Evolutionary conservation across 169 alveolate genomes (phyloP).

Genomic region (Plasmodium blacklocki): DNA sequence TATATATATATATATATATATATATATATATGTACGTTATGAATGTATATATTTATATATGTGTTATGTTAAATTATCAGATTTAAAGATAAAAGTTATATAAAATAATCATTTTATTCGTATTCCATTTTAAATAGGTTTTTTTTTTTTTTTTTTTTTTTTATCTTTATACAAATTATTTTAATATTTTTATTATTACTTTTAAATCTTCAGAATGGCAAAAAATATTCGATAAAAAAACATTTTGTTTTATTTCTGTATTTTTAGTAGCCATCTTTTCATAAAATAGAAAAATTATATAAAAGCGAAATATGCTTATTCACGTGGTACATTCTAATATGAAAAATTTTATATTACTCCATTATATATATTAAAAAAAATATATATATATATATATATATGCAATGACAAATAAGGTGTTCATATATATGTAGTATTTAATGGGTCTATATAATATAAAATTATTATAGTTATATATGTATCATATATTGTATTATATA

Average conservation of each 20-base stretch:
- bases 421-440: too few species aligned
- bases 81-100: neutral
- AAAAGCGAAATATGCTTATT: neutral
- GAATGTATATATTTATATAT: neutral
- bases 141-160: slow-evolving; percentile 6
- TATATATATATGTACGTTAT: neutral
- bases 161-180: neutral
- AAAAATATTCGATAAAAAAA: slow-evolving; percentile 65
- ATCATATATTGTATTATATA: too few species aligned
- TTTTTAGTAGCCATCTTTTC: slow-evolving; percentile 54
- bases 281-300: slow-evolving; percentile 3
- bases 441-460: too few species aligned
- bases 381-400: too few species aligned
- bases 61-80: neutral
- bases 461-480: too few species aligned
- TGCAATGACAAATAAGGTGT: too few species aligned
- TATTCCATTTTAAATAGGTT: slow-evolving; percentile 1
- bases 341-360: too few species aligned
- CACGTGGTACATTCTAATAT: too few species aligned
- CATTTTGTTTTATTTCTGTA: slow-evolving; percentile 60
- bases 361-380: too few species aligned
- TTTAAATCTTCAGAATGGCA: slow-evolving; percentile 72
- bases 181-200: slow-evolving; percentile 21
- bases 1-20: neutral
- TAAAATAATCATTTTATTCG: neutral